A percentile compares a stretch with the other conserved stretches of the same genome.
phyloP scores from a whole-genome alignment of 2,329 filamentous ascomycete genomes.

The Verticillium zaregamsianum region DNA sequence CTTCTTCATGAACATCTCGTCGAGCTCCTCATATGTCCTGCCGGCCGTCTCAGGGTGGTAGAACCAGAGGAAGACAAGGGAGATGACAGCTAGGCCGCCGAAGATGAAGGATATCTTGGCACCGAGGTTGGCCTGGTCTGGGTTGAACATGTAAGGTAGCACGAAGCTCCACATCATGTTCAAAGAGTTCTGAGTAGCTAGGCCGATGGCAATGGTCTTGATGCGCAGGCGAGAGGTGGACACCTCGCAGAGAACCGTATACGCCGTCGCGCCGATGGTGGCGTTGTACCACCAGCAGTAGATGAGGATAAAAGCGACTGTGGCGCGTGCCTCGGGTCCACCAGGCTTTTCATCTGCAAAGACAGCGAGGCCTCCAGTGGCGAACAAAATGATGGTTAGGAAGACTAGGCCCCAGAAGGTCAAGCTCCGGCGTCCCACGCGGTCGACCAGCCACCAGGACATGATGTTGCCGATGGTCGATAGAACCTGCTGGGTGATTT shows the following conservation, averaged over 20 bases:
- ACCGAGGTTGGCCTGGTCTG: slow-evolving; percentile 23
- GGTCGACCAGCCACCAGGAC: slow-evolving; percentile 32
- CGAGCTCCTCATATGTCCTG: slow-evolving; percentile 20
- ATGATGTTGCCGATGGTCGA: slow-evolving; percentile 35
- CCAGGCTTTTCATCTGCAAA: neutral
- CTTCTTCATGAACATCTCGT: slow-evolving; percentile 20
- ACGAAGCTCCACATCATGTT: slow-evolving; percentile 11
- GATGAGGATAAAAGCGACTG: slow-evolving; percentile 29
- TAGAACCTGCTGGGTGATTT: slow-evolving; percentile 33
- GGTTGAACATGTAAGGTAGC: slow-evolving; percentile 18
- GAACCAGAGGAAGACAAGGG: slow-evolving; percentile 26
- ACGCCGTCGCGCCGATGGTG: slow-evolving; percentile 34
- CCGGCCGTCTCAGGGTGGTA: slow-evolving; percentile 29
- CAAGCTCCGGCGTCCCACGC: slow-evolving; percentile 28
- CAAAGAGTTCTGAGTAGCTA: slow-evolving; percentile 24
- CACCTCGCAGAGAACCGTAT: slow-evolving; percentile 31
- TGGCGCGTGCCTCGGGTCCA: slow-evolving; percentile 10
- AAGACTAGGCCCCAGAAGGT: slow-evolving; percentile 27
- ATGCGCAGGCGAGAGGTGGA: slow-evolving; percentile 31
- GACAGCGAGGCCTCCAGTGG: slow-evolving; percentile 24
- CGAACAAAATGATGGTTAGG: slow-evolving; percentile 33
- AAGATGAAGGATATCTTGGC: slow-evolving; percentile 38
- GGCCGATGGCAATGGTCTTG: slow-evolving; percentile 34
- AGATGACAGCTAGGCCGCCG: slow-evolving; percentile 25
- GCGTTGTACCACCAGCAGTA: slow-evolving; percentile 35